Evolutionary conservation across 345 rosid genomes (phyloP).

Genomic region (Gossypium sturtianum): DNA sequence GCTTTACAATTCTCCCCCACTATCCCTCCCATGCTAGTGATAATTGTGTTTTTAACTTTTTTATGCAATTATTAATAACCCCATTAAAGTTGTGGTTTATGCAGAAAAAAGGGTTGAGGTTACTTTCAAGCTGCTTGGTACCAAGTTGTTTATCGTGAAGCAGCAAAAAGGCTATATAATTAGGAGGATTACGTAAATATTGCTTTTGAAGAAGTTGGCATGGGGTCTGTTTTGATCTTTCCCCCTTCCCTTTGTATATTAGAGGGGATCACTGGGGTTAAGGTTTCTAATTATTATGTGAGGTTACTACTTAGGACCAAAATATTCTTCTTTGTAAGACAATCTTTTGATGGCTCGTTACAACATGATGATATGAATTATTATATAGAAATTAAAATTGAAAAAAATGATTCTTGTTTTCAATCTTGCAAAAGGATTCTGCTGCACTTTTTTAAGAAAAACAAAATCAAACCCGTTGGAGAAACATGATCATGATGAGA

Average conservation of each 20-base stretch:
- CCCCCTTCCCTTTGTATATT: neutral
- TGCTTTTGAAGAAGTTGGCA: neutral
- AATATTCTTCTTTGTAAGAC: neutral
- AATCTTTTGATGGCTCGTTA: neutral
- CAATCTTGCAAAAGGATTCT: neutral
- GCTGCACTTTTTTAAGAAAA: neutral
- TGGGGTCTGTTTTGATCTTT: neutral
- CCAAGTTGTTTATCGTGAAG: constrained; percentile 50
- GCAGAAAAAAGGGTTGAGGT: constrained; percentile 72
- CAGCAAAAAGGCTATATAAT: neutral
- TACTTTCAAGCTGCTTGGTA: constrained; percentile 71
- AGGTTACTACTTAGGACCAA: no score
- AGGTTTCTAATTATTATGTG: neutral
- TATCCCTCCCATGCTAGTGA: neutral
- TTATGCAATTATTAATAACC: neutral
- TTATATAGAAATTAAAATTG: neutral
- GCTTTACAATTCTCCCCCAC: neutral
- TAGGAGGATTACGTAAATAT: neutral
- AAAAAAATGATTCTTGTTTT: no score
- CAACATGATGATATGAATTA: neutral
- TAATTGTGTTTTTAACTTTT: neutral
- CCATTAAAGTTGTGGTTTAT: neutral
- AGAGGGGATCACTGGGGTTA: neutral
- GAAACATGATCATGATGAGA: neutral
- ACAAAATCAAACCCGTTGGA: neutral